Conservation (phyloP, 306 rosid genomes). For the Cicer arietinum region DNA sequence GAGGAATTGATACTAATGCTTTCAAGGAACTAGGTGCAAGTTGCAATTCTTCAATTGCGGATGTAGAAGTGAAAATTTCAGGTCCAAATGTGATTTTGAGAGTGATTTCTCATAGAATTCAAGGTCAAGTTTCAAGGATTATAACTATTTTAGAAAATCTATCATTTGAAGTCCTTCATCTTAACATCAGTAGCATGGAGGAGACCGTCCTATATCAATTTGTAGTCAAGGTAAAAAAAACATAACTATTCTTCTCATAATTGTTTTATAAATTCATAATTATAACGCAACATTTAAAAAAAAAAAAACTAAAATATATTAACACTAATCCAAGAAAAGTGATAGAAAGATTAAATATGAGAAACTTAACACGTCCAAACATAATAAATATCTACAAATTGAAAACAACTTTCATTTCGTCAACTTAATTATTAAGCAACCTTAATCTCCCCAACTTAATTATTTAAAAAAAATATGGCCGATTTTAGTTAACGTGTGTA, state of each 20-base stretch:
- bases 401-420: too few relatives aligned
- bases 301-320: too few relatives aligned
- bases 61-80: conserved; percentile 88
- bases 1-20: conserved; percentile 39
- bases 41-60: conserved; percentile 87
- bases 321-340: too few relatives aligned
- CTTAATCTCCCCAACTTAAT: too few relatives aligned
- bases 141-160: conserved; percentile 72
- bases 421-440: too few relatives aligned
- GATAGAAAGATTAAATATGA: too few relatives aligned
- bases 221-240: conserved; percentile 73
- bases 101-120: conserved; percentile 63
- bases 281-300: too few relatives aligned
- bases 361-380: too few relatives aligned
- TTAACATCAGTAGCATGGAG: conserved; percentile 90
- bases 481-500: not conserved
- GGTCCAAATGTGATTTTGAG: conserved; percentile 82
- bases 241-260: conserved; percentile 16
- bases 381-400: too few relatives aligned
- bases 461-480: not conserved
- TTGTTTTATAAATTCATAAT: not conserved
- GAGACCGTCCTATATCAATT: conserved; percentile 83
- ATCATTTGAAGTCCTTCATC: conserved; percentile 88
- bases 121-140: conserved; percentile 73
- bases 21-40: conserved; percentile 74